Conservation (phyloP, 345 rosid species). For the Rhodamnia argentea region DNA sequence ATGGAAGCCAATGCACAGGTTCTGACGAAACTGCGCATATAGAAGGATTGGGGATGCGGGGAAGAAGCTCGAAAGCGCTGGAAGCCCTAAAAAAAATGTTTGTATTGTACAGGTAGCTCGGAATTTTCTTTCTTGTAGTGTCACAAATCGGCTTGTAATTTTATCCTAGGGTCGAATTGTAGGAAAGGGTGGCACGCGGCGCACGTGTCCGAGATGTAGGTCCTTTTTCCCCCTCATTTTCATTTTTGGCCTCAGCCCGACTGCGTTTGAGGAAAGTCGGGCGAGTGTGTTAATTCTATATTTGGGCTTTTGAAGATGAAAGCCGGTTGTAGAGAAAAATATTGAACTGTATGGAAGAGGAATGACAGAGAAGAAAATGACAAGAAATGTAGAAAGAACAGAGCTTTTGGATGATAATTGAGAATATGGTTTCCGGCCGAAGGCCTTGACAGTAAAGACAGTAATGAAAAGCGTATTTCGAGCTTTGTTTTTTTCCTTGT, state of each 20-base stretch:
- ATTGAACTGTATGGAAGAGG: constrained; percentile 4
- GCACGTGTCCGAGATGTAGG: constrained; percentile 15
- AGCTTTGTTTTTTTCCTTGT: neutral
- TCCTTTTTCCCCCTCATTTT: neutral
- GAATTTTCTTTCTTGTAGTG: neutral
- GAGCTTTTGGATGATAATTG: neutral
- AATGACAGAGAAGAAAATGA: neutral
- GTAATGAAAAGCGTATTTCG: neutral
- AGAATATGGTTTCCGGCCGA: constrained; percentile 14
- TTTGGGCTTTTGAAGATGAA: constrained; percentile 23
- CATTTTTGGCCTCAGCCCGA: constrained; percentile 10
- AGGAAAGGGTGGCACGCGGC: constrained; percentile 9
- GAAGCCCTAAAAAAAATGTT: constrained; percentile 11
- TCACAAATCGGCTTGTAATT: neutral
- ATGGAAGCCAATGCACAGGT: constrained; percentile 84
- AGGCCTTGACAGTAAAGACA: constrained; percentile 22
- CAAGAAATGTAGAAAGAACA: neutral
- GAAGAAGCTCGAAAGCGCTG: constrained; percentile 1
- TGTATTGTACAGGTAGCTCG: constrained; percentile 23
- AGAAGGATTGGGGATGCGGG: neutral
- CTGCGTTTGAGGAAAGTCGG: constrained; percentile 5
- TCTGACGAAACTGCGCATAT: constrained; percentile 29
- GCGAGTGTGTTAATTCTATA: neutral
- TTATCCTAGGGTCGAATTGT: constrained; percentile 13
- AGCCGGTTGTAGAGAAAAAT: constrained; percentile 24